A percentile compares a stretch with the other conserved stretches of the same genome.
These are phyloP conservation scores for apple (Malus domestica) DNA, from an alignment of 306 rosid genomes.

Conservation along the genomic window DNA sequence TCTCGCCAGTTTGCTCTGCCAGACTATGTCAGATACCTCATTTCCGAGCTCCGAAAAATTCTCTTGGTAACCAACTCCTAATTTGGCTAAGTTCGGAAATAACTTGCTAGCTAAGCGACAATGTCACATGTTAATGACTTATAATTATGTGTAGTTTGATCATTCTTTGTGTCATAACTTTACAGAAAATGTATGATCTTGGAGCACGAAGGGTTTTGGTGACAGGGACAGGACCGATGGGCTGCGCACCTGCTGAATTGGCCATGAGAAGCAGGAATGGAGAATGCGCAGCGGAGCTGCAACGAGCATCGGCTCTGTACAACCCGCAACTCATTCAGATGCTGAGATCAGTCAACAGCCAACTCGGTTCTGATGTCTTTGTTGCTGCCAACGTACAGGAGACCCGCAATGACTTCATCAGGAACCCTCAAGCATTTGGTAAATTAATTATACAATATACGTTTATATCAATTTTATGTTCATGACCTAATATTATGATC, in stretches of 20 bases:
- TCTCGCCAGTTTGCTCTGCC: slow-evolving; percentile 63
- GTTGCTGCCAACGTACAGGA: slow-evolving; percentile 44
- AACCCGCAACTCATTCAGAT: slow-evolving; percentile 62
- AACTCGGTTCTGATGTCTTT: slow-evolving; percentile 51
- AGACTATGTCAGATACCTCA: slow-evolving; percentile 44
- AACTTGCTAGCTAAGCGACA: not conserved
- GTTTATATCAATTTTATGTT: not conserved
- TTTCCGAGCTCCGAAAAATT: slow-evolving; percentile 52
- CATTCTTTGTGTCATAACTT: not conserved
- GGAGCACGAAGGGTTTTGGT: slow-evolving; percentile 74
- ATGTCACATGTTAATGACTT: not conserved
- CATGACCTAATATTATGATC: not conserved
- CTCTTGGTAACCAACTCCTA: slow-evolving; percentile 28
- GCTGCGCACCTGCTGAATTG: slow-evolving; percentile 85
- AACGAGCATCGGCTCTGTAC: slow-evolving; percentile 46
- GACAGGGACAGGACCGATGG: slow-evolving; percentile 84
- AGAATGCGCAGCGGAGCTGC: slow-evolving; percentile 44
- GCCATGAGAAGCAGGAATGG: slow-evolving; percentile 49
- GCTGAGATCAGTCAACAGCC: slow-evolving; percentile 29
- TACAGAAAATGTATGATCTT: slow-evolving; percentile 39
- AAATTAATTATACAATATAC: not conserved
- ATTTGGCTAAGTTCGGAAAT: not conserved
- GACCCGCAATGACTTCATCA: slow-evolving; percentile 35
- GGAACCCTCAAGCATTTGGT: slow-evolving; percentile 47
- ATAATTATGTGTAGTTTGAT: not conserved